Evolutionary conservation across 108 stramenopile species (phyloP), one percentile per base, ranked within the genome.

Genomic region (Fragilaria crotonensis): DNA sequence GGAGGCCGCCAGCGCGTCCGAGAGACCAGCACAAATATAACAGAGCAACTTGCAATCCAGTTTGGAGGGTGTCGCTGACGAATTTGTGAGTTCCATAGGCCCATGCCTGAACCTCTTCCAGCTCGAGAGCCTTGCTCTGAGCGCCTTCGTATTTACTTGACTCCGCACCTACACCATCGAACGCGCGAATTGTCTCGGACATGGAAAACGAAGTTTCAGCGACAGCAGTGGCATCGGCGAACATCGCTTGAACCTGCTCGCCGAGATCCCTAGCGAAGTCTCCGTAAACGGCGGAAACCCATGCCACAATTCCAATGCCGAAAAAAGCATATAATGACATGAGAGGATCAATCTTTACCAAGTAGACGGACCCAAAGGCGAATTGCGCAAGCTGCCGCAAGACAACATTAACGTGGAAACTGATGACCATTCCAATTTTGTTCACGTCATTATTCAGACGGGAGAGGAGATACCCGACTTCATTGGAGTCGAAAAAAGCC

Each of bases 371-470:
- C 20, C 87, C 91, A 59, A 87, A 85, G 28, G 87, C 22, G 28
- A 87, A 87, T 33, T 89, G 85, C 23, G 84, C 84, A 48, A 89
- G 59, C 52, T 89, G 87, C 27, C 88, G 81, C n/a, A 83, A 49
- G 7, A 93, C 80, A 18, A 89, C 81, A 41, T 89, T 89, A 5
- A 93, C 76, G 48, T 93, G 87, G 65, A 85, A 87, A 0, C 78
- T 77, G 41, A 93, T 81, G 2, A 89, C 80, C 73, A 76, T 76
- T 29, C 85, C 85, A 59, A 95, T 90, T 52, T 85, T 85, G 62
- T 87, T 89, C n/a, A 90, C 89, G 59, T 94, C 89, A 57, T 87
- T 87, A 52, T 89, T 84, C 20, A 96, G 72, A 46, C 88, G 80
- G 54, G 80, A 80, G 7, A 91, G 60, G 20, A 96, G 64, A 57